A percentile compares a stretch with the other conserved stretches of the same genome.
phyloP scores from a whole-genome alignment of 441 rosid species.

The Syzygium malaccense region DNA sequence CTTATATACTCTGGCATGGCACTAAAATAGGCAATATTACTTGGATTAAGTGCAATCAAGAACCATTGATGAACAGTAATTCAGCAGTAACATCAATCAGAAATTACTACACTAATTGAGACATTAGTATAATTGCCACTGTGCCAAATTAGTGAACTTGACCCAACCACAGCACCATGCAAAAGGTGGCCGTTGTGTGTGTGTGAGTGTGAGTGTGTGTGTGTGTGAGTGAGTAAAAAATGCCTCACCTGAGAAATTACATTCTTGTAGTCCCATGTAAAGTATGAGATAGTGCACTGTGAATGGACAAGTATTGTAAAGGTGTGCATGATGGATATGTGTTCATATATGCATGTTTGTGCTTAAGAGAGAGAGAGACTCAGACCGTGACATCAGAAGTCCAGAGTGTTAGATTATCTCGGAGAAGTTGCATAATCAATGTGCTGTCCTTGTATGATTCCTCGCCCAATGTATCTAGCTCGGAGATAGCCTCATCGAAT shows the following conservation, averaged over 20 bases:
- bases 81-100: background rate
- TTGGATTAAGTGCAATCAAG: background rate
- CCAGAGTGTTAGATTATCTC: conserved; percentile 93
- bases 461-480: conserved; percentile 89
- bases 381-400: conserved; percentile 79
- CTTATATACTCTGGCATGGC: background rate
- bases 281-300: background rate
- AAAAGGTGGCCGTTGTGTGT: background rate
- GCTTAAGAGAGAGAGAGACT: background rate
- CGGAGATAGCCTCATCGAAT: conserved; percentile 92
- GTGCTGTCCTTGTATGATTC: conserved; percentile 97
- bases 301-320: background rate
- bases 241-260: background rate
- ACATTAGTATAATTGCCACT: background rate
- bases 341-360: background rate
- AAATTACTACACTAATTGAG: background rate
- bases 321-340: background rate
- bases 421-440: conserved; percentile 94
- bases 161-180: background rate
- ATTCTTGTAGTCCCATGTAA: background rate
- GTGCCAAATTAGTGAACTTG: background rate
- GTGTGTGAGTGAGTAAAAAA: background rate
- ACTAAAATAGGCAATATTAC: background rate
- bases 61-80: background rate
- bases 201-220: background rate